phyloP scores from a whole-genome alignment of 148 eudicot species.

The Nyssa sinensis region DNA sequence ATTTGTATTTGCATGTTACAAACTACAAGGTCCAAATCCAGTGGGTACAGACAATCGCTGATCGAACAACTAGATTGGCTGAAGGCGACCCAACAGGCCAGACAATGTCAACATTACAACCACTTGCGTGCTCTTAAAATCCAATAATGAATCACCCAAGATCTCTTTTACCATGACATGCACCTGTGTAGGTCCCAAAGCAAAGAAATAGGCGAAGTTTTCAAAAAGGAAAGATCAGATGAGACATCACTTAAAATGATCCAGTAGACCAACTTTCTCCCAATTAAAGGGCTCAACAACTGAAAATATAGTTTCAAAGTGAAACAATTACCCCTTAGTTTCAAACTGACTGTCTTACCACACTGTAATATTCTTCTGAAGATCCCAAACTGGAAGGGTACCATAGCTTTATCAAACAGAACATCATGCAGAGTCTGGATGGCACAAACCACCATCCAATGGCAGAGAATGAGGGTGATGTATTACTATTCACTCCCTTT shows the following conservation, averaged over 20 bases:
- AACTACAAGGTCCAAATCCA: not conserved
- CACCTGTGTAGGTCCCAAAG: not conserved
- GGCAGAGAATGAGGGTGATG: not conserved
- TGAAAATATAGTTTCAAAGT: slow-evolving; percentile 5
- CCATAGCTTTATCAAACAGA: slow-evolving; percentile 6
- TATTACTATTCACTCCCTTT: slow-evolving; percentile 1
- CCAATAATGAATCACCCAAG: slow-evolving; percentile 7
- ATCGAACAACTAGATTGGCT: not conserved
- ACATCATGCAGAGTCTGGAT: not conserved
- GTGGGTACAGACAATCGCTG: not conserved
- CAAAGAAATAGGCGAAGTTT: not conserved
- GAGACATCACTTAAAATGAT: slow-evolving; percentile 7
- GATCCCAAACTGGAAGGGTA: not conserved
- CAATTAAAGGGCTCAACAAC: slow-evolving; percentile 16
- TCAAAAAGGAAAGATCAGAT: not conserved
- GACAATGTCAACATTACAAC: not conserved
- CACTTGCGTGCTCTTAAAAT: not conserved
- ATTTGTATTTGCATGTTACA: not conserved
- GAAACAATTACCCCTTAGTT: slow-evolving; percentile 9
- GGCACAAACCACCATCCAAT: not conserved
- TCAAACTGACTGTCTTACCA: slow-evolving; percentile 15
- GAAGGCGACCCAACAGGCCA: not conserved
- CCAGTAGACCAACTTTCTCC: slow-evolving; percentile 19
- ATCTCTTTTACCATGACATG: slow-evolving; percentile 3
- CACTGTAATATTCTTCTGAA: slow-evolving; percentile 15